Evolutionary conservation across 129 eudicot genomes (phyloP), one percentile per base, ranked within the genome.

Genomic region (Sambucus nigra): DNA sequence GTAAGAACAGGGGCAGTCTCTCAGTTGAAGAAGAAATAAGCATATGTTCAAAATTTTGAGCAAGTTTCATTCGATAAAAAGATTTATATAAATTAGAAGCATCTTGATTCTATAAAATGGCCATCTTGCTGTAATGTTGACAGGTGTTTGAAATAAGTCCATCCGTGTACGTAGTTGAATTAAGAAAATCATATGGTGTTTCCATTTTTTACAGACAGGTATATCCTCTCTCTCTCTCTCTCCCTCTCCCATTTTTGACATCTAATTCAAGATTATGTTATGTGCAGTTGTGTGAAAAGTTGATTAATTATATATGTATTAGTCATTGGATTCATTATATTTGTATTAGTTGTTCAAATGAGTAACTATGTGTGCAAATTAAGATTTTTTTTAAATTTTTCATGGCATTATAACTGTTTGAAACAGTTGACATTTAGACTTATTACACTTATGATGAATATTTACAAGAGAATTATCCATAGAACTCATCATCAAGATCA

Each of bases 121-220:
- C n/a, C 1, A 21, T 29, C 12, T 49, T 2, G 28, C 53, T 38
- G 22, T 47, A 48, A 2, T 10, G 29, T 2, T 56, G 57, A 60
- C 87, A 92, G 99, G 94, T 92, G 40, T 86, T 78, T 64, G 94
- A 86, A 75, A 79, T 92, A 59, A 92, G 81, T 58, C 78, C 84
- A 19, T 74, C 82, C 22, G 51, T 92, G 57, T 77, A 79, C 22
- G 99, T 92, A 15, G 99, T 92, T 59, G 99, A 92, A 63, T 64
- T 92, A 61, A 74, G 82, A 54, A 92, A 92, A 80, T 66, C 75
- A 1, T 60, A 53, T 20, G 99, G 99, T 47, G 99, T 86, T 67
- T 35, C 78, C 32, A 58, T 69, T 46, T 65, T 75, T 35, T 92
- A 92, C 59, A 84, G 94, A 77, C 79, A 91, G 89, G 96, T 87